Evolutionary conservation across 2,329 filamentous ascomycete genomes (phyloP).

Genomic region (Elsinoe batatas): DNA sequence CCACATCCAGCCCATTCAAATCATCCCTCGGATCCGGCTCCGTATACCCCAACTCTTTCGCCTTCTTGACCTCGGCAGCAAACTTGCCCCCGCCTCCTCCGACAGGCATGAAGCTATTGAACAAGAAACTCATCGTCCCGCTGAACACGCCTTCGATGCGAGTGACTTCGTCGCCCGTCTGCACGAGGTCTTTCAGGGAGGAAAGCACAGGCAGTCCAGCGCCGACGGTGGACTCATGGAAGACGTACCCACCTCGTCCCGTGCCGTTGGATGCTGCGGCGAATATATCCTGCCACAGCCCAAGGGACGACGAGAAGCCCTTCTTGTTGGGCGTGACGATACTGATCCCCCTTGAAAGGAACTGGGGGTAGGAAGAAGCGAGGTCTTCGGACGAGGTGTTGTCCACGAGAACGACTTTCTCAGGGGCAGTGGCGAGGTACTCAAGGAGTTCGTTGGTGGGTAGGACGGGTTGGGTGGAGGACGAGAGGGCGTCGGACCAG

Average conservation of each 20-base stretch:
- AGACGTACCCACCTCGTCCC: conserved; percentile 58
- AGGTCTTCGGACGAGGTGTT: conserved; percentile 89
- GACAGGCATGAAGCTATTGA: conserved; percentile 90
- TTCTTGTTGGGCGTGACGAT: conserved; percentile 98
- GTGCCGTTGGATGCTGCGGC: conserved; percentile 54
- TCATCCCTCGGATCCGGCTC: conserved; percentile 82
- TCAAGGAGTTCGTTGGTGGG: conserved; percentile 60
- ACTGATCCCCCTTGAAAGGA: conserved; percentile 72
- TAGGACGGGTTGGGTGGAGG: conserved; percentile 55
- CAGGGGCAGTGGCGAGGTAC: conserved; percentile 68
- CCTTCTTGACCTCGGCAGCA: conserved; percentile 84
- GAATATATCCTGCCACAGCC: conserved; percentile 84
- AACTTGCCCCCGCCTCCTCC: conserved; percentile 68
- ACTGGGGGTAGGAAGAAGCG: conserved; percentile 70
- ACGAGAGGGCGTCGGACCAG: conserved; percentile 51
- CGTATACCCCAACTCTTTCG: conserved; percentile 86
- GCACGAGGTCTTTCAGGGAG: conserved; percentile 85
- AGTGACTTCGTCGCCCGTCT: conserved; percentile 82
- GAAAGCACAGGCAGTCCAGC: conserved; percentile 89
- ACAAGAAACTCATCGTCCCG: conserved; percentile 94
- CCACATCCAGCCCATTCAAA: conserved; percentile 79
- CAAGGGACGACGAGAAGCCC: conserved; percentile 74
- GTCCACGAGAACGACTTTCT: conserved; percentile 77
- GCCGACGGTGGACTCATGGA: conserved; percentile 91
- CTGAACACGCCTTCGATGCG: conserved; percentile 97